Conservation (phyloP, 2,329 filamentous ascomycete genomes). For the Beauveria sp. region DNA sequence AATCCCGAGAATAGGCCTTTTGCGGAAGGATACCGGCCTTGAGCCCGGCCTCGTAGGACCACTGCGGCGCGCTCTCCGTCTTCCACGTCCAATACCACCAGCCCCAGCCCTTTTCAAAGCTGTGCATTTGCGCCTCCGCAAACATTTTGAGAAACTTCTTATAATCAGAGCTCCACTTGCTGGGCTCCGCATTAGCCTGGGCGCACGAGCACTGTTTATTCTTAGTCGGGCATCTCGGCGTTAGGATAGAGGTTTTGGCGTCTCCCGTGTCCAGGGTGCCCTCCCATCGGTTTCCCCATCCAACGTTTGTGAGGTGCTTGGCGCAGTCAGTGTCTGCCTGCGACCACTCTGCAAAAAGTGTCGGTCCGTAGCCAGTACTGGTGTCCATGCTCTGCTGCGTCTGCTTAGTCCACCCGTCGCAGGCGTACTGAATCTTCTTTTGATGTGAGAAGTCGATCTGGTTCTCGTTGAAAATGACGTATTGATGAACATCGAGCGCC, state of each 20-base stretch:
- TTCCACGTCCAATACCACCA: conserved; percentile 99
- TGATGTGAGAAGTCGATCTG: conserved; percentile 77
- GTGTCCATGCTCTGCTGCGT: conserved; percentile 64
- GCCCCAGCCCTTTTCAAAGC: conserved; percentile 87
- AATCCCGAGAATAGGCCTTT: conserved; percentile 64
- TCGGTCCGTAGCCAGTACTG: conserved; percentile 78
- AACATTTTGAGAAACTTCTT: conserved; percentile 83
- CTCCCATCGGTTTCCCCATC: conserved; percentile 82
- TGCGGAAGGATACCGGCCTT: conserved; percentile 70
- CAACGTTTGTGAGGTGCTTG: conserved; percentile 78
- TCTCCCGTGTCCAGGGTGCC: conserved; percentile 72
- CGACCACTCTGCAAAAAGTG: conserved; percentile 92
- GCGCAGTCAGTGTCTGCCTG: conserved; percentile 97
- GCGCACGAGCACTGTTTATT: conserved; percentile 63
- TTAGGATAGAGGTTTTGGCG: conserved; percentile 51
- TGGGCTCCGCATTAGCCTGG: conserved; percentile 65
- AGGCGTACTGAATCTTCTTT: conserved; percentile 80
- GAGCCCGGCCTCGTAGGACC: conserved; percentile 82
- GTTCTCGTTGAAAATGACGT: conserved; percentile 92
- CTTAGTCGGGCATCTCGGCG: conserved; percentile 65
- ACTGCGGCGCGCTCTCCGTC: conserved; percentile 77
- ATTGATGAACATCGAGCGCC: conserved; percentile 95
- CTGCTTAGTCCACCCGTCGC: conserved; percentile 78
- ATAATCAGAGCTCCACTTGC: conserved; percentile 62
- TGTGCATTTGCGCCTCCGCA: conserved; percentile 91